Conservation (phyloP, 352 stramenopile species). For the Pythium angustatum region DNA sequence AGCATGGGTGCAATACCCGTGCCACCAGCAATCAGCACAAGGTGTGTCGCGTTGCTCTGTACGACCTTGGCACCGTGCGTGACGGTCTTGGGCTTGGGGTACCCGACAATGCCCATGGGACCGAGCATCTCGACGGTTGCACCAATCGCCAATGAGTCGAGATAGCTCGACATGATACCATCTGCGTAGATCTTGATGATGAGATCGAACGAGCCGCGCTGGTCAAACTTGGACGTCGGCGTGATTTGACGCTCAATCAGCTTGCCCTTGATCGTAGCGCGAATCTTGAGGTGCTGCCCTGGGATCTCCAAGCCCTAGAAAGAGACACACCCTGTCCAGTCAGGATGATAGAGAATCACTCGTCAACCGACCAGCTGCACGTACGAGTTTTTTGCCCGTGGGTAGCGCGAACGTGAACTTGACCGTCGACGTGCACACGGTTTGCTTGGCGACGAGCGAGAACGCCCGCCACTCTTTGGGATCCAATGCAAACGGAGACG, state of each 20-base stretch:
- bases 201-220: slow-evolving; percentile 68
- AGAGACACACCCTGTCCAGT: too few relatives aligned
- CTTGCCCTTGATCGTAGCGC: slow-evolving; percentile 72
- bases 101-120: slow-evolving; percentile 64
- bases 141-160: slow-evolving; percentile 54
- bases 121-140: slow-evolving; percentile 74
- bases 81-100: slow-evolving; percentile 51
- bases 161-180: slow-evolving; percentile 72
- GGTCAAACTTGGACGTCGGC: slow-evolving; percentile 71
- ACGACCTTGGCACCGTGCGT: slow-evolving; percentile 49
- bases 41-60: slow-evolving; percentile 42
- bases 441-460: slow-evolving; percentile 56
- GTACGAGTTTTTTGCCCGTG: slow-evolving; percentile 54
- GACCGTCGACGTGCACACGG: slow-evolving; percentile 53
- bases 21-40: slow-evolving; percentile 75
- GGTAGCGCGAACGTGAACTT: slow-evolving; percentile 83
- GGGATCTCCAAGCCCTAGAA: slow-evolving; percentile 60
- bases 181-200: slow-evolving; percentile 80
- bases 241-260: slow-evolving; percentile 79
- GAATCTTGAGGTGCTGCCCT: slow-evolving; percentile 80
- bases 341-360: too few relatives aligned
- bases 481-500: slow-evolving; percentile 50
- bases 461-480: slow-evolving; percentile 70
- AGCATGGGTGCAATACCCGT: slow-evolving; percentile 86
- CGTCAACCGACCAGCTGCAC: background rate